phyloP scores from a whole-genome alignment of 352 stramenopile species.

The Phytophthora multivora region DNA sequence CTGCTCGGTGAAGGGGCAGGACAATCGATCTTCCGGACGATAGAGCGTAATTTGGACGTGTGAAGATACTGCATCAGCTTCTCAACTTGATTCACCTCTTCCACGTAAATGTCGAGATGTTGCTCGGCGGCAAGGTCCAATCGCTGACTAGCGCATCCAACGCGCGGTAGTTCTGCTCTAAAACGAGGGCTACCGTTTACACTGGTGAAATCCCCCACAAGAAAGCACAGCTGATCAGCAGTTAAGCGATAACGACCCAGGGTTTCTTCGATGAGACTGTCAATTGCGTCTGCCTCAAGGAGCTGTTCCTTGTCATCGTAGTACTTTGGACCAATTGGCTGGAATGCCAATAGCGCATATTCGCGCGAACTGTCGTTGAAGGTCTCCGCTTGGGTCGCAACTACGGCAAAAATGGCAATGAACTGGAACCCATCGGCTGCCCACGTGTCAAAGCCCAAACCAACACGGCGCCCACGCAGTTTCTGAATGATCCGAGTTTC shows the following conservation, averaged over 20 bases:
- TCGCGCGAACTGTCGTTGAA: background rate
- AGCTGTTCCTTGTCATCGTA: background rate
- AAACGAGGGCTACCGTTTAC: background rate
- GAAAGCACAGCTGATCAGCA: background rate
- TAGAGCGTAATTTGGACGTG: background rate
- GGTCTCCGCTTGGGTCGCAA: background rate
- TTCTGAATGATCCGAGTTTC: background rate
- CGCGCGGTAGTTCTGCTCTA: background rate
- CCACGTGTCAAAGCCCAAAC: background rate
- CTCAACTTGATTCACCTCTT: background rate
- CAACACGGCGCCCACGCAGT: background rate
- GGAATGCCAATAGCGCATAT: background rate
- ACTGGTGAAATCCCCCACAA: background rate
- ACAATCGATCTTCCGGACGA: background rate
- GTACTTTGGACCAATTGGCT: background rate
- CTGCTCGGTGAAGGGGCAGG: background rate
- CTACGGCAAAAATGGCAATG: background rate
- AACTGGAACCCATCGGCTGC: background rate
- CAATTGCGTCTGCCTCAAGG: background rate
- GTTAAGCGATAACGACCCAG: background rate
- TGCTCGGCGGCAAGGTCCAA: background rate
- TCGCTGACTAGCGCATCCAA: background rate
- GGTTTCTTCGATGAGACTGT: background rate
- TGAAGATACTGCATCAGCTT: background rate
- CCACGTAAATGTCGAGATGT: background rate